Conservation (phyloP, 495 filamentous ascomycete species). For the Aspergillus baeticus region DNA sequence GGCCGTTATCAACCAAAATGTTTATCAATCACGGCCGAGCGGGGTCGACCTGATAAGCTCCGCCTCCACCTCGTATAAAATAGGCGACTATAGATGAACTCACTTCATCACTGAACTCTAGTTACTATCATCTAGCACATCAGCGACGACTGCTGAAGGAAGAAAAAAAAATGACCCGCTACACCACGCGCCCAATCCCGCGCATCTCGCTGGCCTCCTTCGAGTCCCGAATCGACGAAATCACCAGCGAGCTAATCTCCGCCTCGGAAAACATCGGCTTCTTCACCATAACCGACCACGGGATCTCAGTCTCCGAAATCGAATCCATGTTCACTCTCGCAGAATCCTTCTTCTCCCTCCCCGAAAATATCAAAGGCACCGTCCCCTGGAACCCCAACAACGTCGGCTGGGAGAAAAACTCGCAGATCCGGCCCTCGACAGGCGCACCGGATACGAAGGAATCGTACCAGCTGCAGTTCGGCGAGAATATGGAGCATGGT, state of each 20-base stretch:
- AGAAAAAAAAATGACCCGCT: constrained; percentile 32
- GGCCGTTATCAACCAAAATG: neutral
- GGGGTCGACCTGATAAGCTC: neutral
- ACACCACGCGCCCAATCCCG: constrained; percentile 50
- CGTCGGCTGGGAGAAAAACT: constrained; percentile 63
- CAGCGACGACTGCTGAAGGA: no score
- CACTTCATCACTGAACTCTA: no score
- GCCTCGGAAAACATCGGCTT: constrained; percentile 64
- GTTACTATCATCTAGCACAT: no score
- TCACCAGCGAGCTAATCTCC: constrained; percentile 50
- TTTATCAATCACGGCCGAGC: neutral
- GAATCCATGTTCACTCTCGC: constrained; percentile 52
- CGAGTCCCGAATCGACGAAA: constrained; percentile 49
- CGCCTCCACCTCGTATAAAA: no score
- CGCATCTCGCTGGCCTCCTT: constrained; percentile 60
- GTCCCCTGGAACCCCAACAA: constrained; percentile 56
- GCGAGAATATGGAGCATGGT: constrained; percentile 43
- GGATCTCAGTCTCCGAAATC: constrained; percentile 47
- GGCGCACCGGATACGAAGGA: constrained; percentile 62
- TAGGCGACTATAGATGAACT: no score
- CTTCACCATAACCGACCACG: constrained; percentile 60
- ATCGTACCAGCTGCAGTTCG: constrained; percentile 61
- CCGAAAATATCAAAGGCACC: constrained; percentile 48
- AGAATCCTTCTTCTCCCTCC: constrained; percentile 55
- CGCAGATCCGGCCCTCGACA: constrained; percentile 61